Conservation (phyloP, 257 asterid genomes). For the Solanum arcanum region DNA sequence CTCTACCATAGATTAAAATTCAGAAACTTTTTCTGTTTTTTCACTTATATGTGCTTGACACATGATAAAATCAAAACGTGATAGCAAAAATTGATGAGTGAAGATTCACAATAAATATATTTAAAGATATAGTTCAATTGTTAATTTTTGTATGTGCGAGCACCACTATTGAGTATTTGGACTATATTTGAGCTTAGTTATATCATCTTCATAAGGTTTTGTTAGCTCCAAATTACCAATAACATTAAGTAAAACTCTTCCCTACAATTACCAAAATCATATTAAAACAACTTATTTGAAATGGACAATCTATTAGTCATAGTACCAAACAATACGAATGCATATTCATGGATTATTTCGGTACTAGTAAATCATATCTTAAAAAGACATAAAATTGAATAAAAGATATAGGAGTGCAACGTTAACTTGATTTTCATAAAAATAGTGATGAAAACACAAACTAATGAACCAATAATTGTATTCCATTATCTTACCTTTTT, state of each 20-base stretch:
- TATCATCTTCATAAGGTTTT: not conserved
- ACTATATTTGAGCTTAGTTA: not conserved
- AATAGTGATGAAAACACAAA: not conserved
- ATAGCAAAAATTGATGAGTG: too few relatives aligned
- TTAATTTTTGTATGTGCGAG: too few relatives aligned
- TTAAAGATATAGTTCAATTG: too few relatives aligned
- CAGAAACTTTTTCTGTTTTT: too few relatives aligned
- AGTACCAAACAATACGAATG: not conserved
- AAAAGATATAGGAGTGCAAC: not conserved
- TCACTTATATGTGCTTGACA: too few relatives aligned
- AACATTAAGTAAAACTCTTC: not conserved
- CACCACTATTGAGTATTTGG: too few relatives aligned
- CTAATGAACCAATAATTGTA: not conserved
- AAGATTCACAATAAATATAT: too few relatives aligned
- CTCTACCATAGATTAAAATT: too few relatives aligned
- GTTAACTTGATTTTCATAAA: not conserved
- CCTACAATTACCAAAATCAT: not conserved
- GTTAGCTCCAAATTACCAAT: not conserved
- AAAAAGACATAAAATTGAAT: not conserved
- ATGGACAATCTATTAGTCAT: not conserved
- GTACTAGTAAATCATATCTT: not conserved
- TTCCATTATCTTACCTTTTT: not conserved
- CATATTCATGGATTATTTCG: not conserved
- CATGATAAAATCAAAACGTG: too few relatives aligned
- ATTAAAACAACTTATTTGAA: not conserved